phyloP scores from a whole-genome alignment of 495 filamentous ascomycete species.

The Penicillium egyptiacum region DNA sequence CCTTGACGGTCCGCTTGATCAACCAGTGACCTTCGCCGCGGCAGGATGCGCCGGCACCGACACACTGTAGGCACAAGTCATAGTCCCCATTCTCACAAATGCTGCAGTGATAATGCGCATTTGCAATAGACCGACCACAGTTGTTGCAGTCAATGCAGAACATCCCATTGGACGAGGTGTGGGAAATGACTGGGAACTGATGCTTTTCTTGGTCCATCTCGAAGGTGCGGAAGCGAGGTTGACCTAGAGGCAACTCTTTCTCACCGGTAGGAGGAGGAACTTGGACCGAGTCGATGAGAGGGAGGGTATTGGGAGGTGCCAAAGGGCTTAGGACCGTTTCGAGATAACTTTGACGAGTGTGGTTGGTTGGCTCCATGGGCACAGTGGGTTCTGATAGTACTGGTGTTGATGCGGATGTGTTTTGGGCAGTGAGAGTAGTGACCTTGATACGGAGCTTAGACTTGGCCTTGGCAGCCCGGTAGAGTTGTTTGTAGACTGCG shows the following conservation, averaged over 20 bases:
- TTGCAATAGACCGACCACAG: constrained; percentile 73
- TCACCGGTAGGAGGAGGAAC: background rate
- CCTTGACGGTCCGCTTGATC: constrained; percentile 80
- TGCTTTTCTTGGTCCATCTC: constrained; percentile 31
- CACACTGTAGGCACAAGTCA: constrained; percentile 83
- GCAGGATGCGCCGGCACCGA: constrained; percentile 73
- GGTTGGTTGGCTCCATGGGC: constrained; percentile 16
- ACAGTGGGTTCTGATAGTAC: constrained; percentile 12
- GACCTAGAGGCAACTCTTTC: constrained; percentile 3
- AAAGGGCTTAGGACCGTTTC: constrained; percentile 45
- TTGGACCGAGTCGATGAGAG: background rate
- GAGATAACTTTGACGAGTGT: constrained; percentile 41
- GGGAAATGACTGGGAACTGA: constrained; percentile 32
- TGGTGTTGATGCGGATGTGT: constrained; percentile 11
- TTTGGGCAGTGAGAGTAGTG: constrained; percentile 28
- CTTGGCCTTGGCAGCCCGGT: constrained; percentile 96
- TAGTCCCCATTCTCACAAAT: constrained; percentile 92
- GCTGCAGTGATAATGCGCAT: constrained; percentile 91
- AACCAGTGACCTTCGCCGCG: constrained; percentile 80
- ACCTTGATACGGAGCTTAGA: constrained; percentile 91
- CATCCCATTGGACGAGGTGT: constrained; percentile 34
- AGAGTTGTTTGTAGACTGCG: constrained; percentile 92
- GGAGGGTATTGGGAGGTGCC: constrained; percentile 9
- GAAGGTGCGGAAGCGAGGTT: constrained; percentile 35
- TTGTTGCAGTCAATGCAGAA: constrained; percentile 88